Evolutionary conservation across 768 basidiomycete genomes (phyloP), one percentile per base, ranked within the genome.

Genomic region (Agrocybe praecox): DNA sequence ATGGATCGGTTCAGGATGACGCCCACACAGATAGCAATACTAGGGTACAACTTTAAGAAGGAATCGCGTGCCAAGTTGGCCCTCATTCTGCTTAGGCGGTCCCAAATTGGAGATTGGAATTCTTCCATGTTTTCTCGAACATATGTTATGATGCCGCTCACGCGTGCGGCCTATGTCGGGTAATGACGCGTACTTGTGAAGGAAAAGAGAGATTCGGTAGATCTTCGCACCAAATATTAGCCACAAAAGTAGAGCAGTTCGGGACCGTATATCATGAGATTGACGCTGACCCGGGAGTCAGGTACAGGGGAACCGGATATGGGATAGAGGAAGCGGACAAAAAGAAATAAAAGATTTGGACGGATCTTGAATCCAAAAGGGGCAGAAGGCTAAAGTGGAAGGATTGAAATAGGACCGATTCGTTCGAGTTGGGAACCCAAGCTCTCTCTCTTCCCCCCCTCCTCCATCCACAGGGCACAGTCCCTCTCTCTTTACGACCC

Each of bases 401-500:
- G 49, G 56, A 57, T 73, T 67, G 67, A 72, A 72, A 72, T 72
- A 74, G 71, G 64, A 65, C 63, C 56, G 70, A 72, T 63, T 72
- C 65, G 65, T 66, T 67, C 6, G 56, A 62, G 56, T 62, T 43
- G 57, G 67, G 66, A 74, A 67, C 62, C n/a, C 68, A 73, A 69
- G 65, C 26, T 29, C 26, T 29, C 9, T 67, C 67, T 65, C 63
- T 58, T 70, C 57, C 63, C 52, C 59, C 69, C 65, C 62, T 69
- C 67, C 61, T 57, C 58, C 64, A 69, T 60, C 58, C 61, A 12
- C 26, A 29, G 26, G 26, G 26, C 59, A 67, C 66, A 69, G 68
- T 66, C 67, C 63, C 62, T 63, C 65, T 62, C 71, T 72, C 71
- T 75, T 85, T 81, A 85, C 84, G 83, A 85, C 81, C 77, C 62